These are phyloP conservation scores for Penicillium angulare DNA, from an alignment of 495 filamentous ascomycete species.

Conservation along the genomic window DNA sequence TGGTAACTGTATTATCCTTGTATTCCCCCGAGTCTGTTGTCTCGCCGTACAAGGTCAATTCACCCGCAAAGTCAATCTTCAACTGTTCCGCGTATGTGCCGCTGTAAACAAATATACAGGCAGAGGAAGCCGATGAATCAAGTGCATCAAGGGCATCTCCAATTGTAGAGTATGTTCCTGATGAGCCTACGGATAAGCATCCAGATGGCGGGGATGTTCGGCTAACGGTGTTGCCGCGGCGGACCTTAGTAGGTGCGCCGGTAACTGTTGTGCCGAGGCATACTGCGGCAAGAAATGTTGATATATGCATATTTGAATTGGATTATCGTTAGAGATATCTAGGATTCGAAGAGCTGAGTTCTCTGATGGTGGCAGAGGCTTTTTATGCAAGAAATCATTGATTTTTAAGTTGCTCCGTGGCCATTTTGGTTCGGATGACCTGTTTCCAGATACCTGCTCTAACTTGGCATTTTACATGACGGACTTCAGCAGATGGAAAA, in stretches of 20 bases:
- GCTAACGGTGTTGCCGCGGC: slow-evolving; percentile 3
- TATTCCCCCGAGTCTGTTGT: slow-evolving; percentile 57
- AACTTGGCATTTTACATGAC: neutral
- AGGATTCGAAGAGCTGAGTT: no score
- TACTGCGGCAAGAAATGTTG: neutral
- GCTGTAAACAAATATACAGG: slow-evolving; percentile 35
- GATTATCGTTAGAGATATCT: no score
- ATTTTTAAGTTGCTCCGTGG: no score
- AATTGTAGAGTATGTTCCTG: slow-evolving; percentile 28
- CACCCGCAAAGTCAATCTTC: slow-evolving; percentile 42
- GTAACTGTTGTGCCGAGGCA: slow-evolving; percentile 6
- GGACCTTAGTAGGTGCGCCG: slow-evolving; percentile 9
- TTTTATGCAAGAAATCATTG: no score
- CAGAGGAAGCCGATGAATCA: slow-evolving; percentile 18
- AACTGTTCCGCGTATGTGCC: slow-evolving; percentile 51
- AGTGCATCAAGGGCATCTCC: slow-evolving; percentile 24
- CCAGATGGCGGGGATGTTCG: slow-evolving; percentile 28
- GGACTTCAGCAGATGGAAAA: neutral
- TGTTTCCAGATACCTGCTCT: no score
- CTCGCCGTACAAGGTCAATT: slow-evolving; percentile 50
- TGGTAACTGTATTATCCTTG: slow-evolving; percentile 58
- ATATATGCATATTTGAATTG: neutral
- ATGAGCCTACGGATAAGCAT: slow-evolving; percentile 27
- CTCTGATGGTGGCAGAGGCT: no score
- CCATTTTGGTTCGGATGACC: no score